Evolutionary conservation across 1,284 basidiomycete genomes (phyloP), one percentile per base, ranked within the genome.

Genomic region (Volvariella volvacea): DNA sequence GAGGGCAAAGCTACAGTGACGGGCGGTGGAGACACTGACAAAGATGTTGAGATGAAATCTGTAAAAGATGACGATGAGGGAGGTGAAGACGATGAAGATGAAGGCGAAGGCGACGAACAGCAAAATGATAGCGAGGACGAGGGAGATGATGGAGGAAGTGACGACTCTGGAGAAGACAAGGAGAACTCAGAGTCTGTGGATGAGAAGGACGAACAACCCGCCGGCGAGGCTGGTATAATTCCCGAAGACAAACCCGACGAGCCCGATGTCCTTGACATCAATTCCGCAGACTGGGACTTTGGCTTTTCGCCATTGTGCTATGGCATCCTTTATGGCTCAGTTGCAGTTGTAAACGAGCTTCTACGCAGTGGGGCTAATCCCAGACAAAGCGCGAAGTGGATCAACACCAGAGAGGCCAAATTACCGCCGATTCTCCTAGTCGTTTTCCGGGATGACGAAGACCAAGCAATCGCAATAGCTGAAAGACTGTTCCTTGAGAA

Each of bases 221-320:
- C 39, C n/a, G n/a, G 51, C 9, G 57, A 53, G 19, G 55, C 57
- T 43, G 62, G 60, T 1, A 67, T 69, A 43, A 60, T 71, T 7
- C 70, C 69, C 1, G 76, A 76, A 37, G 74, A 75, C 50, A 61
- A 68, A 14, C 58, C 63, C 4, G 70, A 74, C 32, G 58, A 60
- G 33, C 74, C 74, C 1, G 78, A 80, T 48, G 62, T 80, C 31
- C 62, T 80, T 21, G 71, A 78, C 37, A 55, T 79, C 49, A 67
- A 78, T 43, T 59, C 64, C 1, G 45, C 66, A 0, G 78, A 80
- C 54, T 82, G 78, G 79, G 78, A 80, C 54, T 67, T 73, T 45
- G 65, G 65, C 3, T 68, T 76, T 48, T 68, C 72, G 0, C 68
- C 79, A 3, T 63, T 80, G n/a, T 61, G 62, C 25, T 75, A 76